Base-by-base conservation (phyloP, 2,329 filamentous ascomycete species). In the Falciphora oryzae region DNA sequence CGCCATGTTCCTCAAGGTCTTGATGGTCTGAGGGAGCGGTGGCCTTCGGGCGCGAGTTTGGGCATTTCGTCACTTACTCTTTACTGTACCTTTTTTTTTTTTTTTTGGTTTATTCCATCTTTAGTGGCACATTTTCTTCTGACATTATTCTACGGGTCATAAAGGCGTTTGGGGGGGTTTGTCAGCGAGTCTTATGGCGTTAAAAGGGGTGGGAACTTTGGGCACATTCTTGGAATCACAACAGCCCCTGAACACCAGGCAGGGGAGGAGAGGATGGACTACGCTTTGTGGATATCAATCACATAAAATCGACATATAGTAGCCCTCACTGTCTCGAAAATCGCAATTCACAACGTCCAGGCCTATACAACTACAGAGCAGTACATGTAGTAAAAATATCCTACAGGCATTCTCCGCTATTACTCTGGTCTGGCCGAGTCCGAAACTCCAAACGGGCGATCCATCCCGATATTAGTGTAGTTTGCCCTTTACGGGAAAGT, bases 1-100 rank as follows among this genome's bases (percentile, higher is more conserved):
- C 4, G 85, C 91, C 28, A 85, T 96, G 80, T 78, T 97, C 28
- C 66, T 85, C 65, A 88, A 85, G 32, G 32, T 70, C 60, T 14
- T 66, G 28, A 44, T 66, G 28, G 62, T 61, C 25, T 60, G 63
- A 64, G 28, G 6, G 10, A n/a, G 25, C 7, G 38, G 59, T 28
- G 35, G 14, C 13, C 32, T n/a, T 7, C 31, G 13, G 13, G 18
- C 8, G 16, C 13, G 8, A 53, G 29, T 29, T 29, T 35, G 13
- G 18, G 7, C 22, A n/a, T 35, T 22, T n/a, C 38, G 60, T 35
- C 44, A 38, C 38, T 27, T n/a, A n/a, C n/a, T n/a, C n/a, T n/a
- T n/a, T n/a, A n/a, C n/a, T n/a, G n/a, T n/a, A 38, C 29, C 25
- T 61, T 16, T 50, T 31, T 14, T 6, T n/a, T 35, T 18, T 32